Percentiles rank a stretch among this genome's conserved stretches.
These are phyloP conservation scores for Ulota crispa DNA, from an alignment of 225 moss, liverwort and hornwort species.

Conservation along the genomic window DNA sequence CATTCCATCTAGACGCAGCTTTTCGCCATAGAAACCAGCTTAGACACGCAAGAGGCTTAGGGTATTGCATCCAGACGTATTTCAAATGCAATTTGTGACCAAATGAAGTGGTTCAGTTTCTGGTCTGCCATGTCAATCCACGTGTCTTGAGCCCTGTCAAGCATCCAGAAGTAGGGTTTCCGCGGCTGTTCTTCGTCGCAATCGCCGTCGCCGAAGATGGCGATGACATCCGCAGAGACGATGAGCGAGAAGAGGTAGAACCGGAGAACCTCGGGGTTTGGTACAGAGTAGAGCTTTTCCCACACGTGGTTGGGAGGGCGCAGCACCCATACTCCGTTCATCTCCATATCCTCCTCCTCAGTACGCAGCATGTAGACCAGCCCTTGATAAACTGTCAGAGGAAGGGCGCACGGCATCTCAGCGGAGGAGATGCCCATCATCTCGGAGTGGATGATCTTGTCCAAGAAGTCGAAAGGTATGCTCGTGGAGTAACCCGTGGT, in stretches of 20 bases:
- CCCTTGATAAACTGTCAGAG: constrained; percentile 33
- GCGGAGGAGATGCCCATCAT: not conserved
- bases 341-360: not conserved
- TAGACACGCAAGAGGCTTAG: not conserved
- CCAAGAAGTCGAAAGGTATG: not conserved
- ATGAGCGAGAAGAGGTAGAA: constrained; percentile 32
- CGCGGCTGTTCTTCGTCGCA: not conserved
- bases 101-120: not conserved
- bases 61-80: constrained; percentile 31
- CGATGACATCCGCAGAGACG: constrained; percentile 28
- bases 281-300: constrained; percentile 33
- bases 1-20: no score
- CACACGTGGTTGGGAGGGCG: constrained; percentile 19
- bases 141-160: constrained; percentile 20
- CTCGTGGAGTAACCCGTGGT: constrained; percentile 15
- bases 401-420: not conserved
- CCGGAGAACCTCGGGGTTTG: constrained; percentile 15
- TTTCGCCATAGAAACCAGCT: not conserved
- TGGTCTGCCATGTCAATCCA: constrained; percentile 26
- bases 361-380: constrained; percentile 33
- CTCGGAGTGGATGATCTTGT: constrained; percentile 21
- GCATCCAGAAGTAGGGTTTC: constrained; percentile 9
- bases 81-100: constrained; percentile 19
- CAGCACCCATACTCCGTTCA: constrained; percentile 31
- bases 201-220: constrained; percentile 9